Percentiles rank a stretch among this genome's conserved stretches.
Conservation (phyloP, 2,329 filamentous ascomycete genomes). For the Aspergillus ochraceoroseus region DNA sequence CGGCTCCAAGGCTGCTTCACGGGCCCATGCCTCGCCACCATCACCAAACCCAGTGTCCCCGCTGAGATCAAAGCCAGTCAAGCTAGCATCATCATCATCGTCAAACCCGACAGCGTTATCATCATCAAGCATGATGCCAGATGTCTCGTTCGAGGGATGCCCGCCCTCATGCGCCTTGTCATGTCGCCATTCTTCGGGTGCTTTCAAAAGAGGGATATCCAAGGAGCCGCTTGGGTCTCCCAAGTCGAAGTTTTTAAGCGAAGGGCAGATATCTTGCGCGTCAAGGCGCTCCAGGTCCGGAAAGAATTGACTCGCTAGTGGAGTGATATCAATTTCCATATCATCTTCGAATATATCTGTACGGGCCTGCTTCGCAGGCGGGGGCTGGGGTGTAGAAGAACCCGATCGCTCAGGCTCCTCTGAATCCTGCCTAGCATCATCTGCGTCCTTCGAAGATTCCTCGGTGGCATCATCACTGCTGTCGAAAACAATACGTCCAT, state of each 20-base stretch:
- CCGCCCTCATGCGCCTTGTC: constrained; percentile 56
- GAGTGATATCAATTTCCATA: constrained; percentile 71
- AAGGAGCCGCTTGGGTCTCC: constrained; percentile 78
- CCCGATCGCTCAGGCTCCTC: constrained; percentile 45
- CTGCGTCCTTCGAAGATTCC: constrained; percentile 41
- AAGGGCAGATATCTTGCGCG: constrained; percentile 87
- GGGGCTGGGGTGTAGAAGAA: constrained; percentile 23
- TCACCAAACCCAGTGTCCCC: constrained; percentile 83
- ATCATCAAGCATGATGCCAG: constrained; percentile 79
- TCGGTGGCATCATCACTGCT: constrained; percentile 80
- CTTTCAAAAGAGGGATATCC: constrained; percentile 88
- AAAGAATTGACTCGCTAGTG: constrained; percentile 77
- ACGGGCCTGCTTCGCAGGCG: constrained; percentile 30
- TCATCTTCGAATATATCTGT: constrained; percentile 46
- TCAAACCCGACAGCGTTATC: constrained; percentile 80
- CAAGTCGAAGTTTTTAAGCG: constrained; percentile 87
- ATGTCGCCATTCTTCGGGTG: constrained; percentile 76
- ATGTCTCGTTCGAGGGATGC: constrained; percentile 59
- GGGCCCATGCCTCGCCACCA: constrained; percentile 92
- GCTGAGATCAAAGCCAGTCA: constrained; percentile 66
- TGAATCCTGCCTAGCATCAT: constrained; percentile 37
- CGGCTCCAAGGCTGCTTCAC: constrained; percentile 78
- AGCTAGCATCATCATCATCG: constrained; percentile 65
- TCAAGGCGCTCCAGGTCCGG: constrained; percentile 72
- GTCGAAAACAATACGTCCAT: constrained; percentile 94